These are phyloP conservation scores for Durusdinium trenchii DNA, from an alignment of 73 alveolate genomes.

Conservation along the genomic window DNA sequence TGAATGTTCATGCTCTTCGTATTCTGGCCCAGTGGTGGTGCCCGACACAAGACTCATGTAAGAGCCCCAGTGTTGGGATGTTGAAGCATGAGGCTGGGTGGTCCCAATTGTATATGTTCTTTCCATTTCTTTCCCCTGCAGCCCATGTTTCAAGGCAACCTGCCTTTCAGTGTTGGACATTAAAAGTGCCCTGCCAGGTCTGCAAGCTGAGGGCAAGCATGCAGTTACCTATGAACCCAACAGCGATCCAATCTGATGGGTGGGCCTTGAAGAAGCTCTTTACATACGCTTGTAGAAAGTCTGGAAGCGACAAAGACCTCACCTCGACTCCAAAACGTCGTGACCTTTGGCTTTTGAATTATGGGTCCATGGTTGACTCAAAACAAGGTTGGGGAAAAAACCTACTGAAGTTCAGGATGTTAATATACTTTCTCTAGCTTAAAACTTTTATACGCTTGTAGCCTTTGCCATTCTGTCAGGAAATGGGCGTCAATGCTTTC, in stretches of 20 bases:
- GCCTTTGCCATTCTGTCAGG: too few relatives aligned
- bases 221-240: background rate
- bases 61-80: too few relatives aligned
- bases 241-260: background rate
- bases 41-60: too few relatives aligned
- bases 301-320: background rate
- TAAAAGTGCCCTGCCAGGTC: constrained; percentile 5
- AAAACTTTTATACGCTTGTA: too few relatives aligned
- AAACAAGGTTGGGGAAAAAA: background rate
- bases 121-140: too few relatives aligned
- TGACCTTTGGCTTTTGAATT: background rate
- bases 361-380: background rate
- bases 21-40: background rate
- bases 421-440: too few relatives aligned
- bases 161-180: too few relatives aligned
- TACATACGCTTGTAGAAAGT: background rate
- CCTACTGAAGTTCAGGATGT: background rate
- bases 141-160: too few relatives aligned
- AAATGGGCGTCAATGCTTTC: background rate
- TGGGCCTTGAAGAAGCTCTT: background rate
- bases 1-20: background rate
- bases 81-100: too few relatives aligned
- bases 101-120: too few relatives aligned
- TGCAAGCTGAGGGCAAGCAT: background rate
- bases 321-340: background rate